A percentile compares a stretch with the other conserved stretches of the same genome.
These are phyloP conservation scores for Blastobotrys muscicola DNA, from an alignment of 805 yeast genomes.

Conservation along the genomic window DNA sequence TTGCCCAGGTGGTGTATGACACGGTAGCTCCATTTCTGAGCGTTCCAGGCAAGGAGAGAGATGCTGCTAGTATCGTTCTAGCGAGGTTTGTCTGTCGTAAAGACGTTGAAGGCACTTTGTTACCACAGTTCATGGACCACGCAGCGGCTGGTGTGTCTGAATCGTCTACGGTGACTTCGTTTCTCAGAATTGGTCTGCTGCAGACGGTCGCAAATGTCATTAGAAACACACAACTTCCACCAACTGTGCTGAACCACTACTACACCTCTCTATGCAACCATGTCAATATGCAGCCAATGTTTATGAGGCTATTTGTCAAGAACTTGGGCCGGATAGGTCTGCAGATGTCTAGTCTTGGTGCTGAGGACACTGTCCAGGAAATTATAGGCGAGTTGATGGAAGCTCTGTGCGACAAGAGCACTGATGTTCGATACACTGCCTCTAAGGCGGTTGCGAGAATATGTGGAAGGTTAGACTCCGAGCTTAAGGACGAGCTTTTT, in stretches of 20 bases:
- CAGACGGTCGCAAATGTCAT: slow-evolving; percentile 33
- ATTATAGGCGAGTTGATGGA: slow-evolving; percentile 41
- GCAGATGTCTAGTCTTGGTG: too few relatives aligned
- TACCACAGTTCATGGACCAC: slow-evolving; percentile 22
- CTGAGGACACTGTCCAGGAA: slow-evolving; percentile 33
- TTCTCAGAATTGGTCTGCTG: slow-evolving; percentile 31
- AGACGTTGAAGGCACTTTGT: slow-evolving; percentile 29
- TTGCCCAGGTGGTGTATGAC: slow-evolving; percentile 29
- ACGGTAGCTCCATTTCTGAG: slow-evolving; percentile 29
- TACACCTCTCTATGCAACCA: background rate
- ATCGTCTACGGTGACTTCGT: background rate
- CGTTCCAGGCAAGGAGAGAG: slow-evolving; percentile 48
- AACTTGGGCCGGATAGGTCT: slow-evolving; percentile 33
- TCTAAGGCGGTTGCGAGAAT: slow-evolving; percentile 59
- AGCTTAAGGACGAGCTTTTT: slow-evolving; percentile 24
- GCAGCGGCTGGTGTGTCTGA: background rate
- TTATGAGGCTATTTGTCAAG: slow-evolving; percentile 22
- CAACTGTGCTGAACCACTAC: background rate
- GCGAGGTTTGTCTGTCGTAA: slow-evolving; percentile 45
- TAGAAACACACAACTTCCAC: too few relatives aligned
- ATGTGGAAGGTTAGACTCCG: slow-evolving; percentile 22
- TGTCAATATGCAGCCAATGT: slow-evolving; percentile 1
- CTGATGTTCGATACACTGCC: slow-evolving; percentile 50
- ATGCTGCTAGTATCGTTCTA: slow-evolving; percentile 42
- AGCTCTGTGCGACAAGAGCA: slow-evolving; percentile 39